Percentiles rank a stretch among this genome's conserved stretches.
These are phyloP conservation scores for Ogataea allantospora DNA, from an alignment of 805 yeast genomes.

Conservation along the genomic window DNA sequence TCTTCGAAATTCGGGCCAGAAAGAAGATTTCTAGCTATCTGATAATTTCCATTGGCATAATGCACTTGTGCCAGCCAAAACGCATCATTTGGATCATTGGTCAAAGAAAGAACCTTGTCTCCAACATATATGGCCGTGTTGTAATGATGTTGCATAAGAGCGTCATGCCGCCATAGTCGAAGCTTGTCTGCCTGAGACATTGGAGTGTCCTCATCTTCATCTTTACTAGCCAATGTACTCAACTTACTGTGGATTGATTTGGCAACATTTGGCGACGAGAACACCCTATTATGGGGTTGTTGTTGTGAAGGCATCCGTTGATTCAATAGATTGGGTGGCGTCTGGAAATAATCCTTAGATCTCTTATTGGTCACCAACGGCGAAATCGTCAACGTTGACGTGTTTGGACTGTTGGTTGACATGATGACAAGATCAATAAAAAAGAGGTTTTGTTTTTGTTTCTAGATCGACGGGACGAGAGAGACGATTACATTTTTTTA, in stretches of 20 bases:
- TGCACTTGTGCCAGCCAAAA: slow-evolving; percentile 95
- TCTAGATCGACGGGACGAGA: slow-evolving; percentile 5
- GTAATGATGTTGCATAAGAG: slow-evolving; percentile 87
- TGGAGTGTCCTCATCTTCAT: slow-evolving; percentile 38
- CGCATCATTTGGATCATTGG: slow-evolving; percentile 88
- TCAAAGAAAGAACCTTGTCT: slow-evolving; percentile 80
- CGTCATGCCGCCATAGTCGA: slow-evolving; percentile 91
- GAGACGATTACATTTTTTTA: neutral
- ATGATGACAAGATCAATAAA: slow-evolving; percentile 13
- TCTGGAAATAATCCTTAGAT: slow-evolving; percentile 34
- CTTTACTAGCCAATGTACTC: slow-evolving; percentile 11
- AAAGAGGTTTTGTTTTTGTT: slow-evolving; percentile 11
- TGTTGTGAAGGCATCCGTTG: slow-evolving; percentile 18
- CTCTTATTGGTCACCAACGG: slow-evolving; percentile 49
- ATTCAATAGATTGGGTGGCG: slow-evolving; percentile 33
- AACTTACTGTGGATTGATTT: slow-evolving; percentile 15
- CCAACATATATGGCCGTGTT: slow-evolving; percentile 88
- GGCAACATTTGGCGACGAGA: slow-evolving; percentile 27
- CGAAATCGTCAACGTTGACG: slow-evolving; percentile 70
- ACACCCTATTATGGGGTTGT: slow-evolving; percentile 19
- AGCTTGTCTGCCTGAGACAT: slow-evolving; percentile 80
- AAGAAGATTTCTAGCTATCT: slow-evolving; percentile 73
- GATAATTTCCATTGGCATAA: slow-evolving; percentile 70
- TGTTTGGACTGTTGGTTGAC: slow-evolving; percentile 49
- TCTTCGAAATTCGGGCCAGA: slow-evolving; percentile 53